These are phyloP conservation scores for Claviceps sp. DNA, from an alignment of 2,329 filamentous ascomycete species.

Conservation along the genomic window DNA sequence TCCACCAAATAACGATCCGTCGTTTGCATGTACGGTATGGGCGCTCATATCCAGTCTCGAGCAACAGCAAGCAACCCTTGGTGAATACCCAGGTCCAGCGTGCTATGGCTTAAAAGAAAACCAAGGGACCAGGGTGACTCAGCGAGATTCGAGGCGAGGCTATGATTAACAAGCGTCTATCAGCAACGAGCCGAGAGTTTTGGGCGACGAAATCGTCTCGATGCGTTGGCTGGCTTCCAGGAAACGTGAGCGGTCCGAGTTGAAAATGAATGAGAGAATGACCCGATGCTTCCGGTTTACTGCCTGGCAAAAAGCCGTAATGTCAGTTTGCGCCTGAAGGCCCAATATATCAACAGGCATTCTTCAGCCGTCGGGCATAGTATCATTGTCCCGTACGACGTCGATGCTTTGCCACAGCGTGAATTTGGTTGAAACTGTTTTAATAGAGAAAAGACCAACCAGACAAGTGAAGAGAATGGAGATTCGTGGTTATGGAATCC, in stretches of 20 bases:
- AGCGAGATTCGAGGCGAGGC: neutral
- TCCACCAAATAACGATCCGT: constrained; percentile 6
- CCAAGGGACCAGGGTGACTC: neutral
- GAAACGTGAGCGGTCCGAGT: neutral
- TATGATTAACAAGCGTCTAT: neutral
- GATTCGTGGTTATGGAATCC: neutral
- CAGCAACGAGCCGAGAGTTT: neutral
- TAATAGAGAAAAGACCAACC: neutral
- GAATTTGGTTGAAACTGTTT: neutral
- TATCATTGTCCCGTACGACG: neutral
- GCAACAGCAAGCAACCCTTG: neutral
- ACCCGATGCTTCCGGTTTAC: neutral
- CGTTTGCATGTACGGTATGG: constrained; percentile 5
- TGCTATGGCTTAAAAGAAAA: neutral
- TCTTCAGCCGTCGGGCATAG: neutral
- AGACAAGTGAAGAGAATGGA: neutral
- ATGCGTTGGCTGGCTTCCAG: neutral
- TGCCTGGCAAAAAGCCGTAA: neutral
- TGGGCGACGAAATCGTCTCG: neutral
- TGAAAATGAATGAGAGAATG: neutral
- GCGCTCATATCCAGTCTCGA: constrained; percentile 4
- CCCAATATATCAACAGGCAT: neutral
- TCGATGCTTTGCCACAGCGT: neutral
- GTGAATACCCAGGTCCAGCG: neutral
- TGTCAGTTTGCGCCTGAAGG: constrained; percentile 5